Conservation (phyloP, 2,329 filamentous ascomycete genomes). For the Aureobasidium sp. region DNA sequence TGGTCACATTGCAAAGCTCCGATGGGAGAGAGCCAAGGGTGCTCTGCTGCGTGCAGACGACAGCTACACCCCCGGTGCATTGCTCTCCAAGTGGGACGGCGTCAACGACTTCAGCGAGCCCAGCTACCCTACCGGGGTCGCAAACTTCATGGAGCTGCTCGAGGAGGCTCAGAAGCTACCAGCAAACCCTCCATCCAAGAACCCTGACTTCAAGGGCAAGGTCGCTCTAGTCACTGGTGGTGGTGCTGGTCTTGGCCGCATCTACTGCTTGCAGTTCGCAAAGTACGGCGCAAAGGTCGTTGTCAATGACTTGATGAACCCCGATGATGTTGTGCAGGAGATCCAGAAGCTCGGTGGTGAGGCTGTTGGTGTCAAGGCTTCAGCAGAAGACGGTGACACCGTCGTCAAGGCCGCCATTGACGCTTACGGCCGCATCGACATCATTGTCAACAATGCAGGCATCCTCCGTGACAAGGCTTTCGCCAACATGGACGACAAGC, state of each 20-base stretch:
- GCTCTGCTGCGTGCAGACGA: slow-evolving; percentile 83
- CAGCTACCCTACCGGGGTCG: slow-evolving; percentile 73
- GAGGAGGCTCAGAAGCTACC: slow-evolving; percentile 74
- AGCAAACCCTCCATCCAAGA: slow-evolving; percentile 61
- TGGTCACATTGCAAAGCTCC: slow-evolving; percentile 82
- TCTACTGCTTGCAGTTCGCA: slow-evolving; percentile 80
- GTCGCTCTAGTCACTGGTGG: slow-evolving; percentile 83
- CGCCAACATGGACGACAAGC: slow-evolving; percentile 88
- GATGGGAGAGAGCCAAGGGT: slow-evolving; percentile 90
- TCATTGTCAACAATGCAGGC: slow-evolving; percentile 95
- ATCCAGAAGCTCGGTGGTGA: slow-evolving; percentile 84
- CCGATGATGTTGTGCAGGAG: slow-evolving; percentile 82
- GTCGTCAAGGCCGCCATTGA: slow-evolving; percentile 93
- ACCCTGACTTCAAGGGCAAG: slow-evolving; percentile 72
- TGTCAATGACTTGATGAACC: slow-evolving; percentile 92
- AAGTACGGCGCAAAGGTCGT: slow-evolving; percentile 78
- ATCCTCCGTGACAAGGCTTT: slow-evolving; percentile 98
- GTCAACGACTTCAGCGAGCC: slow-evolving; percentile 78
- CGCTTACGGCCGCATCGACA: slow-evolving; percentile 84
- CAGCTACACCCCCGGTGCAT: slow-evolving; percentile 75
- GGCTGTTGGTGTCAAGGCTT: slow-evolving; percentile 87
- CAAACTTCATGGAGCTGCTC: slow-evolving; percentile 79
- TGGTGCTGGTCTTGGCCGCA: slow-evolving; percentile 81
- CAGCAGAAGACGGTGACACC: slow-evolving; percentile 81
- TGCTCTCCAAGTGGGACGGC: slow-evolving; percentile 83